Evolutionary conservation across 495 filamentous ascomycete species (phyloP).

Genomic region (Corynascus novoguineensis): DNA sequence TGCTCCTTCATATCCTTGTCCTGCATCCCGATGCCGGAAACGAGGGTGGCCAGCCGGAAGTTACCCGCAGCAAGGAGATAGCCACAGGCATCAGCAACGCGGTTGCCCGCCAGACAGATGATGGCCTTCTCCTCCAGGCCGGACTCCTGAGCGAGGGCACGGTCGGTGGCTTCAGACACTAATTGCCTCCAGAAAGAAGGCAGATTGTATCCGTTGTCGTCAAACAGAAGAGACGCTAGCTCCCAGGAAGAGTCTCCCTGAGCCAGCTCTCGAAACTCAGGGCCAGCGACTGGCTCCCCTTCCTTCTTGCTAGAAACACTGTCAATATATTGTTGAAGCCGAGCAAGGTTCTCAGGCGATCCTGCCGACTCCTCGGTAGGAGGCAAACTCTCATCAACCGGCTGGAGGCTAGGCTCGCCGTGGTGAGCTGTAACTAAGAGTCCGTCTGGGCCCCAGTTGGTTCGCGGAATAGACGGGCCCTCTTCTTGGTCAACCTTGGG

Average conservation of each 20-base stretch:
- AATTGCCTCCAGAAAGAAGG: slow-evolving; percentile 57
- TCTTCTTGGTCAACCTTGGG: slow-evolving; percentile 57
- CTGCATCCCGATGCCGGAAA: slow-evolving; percentile 69
- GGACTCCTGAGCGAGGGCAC: slow-evolving; percentile 44
- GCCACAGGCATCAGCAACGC: slow-evolving; percentile 74
- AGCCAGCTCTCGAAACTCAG: slow-evolving; percentile 22
- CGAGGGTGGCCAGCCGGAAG: slow-evolving; percentile 73
- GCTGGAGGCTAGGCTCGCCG: slow-evolving; percentile 21
- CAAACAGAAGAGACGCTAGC: slow-evolving; percentile 81
- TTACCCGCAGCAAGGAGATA: slow-evolving; percentile 65
- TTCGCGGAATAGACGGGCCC: slow-evolving; percentile 58
- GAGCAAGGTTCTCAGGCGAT: slow-evolving; percentile 16
- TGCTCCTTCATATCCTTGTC: slow-evolving; percentile 68
- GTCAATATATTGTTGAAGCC: slow-evolving; percentile 32
- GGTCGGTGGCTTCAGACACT: slow-evolving; percentile 52
- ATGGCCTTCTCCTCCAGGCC: slow-evolving; percentile 78
- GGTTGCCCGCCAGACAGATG: slow-evolving; percentile 68
- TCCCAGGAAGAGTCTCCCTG: slow-evolving; percentile 66
- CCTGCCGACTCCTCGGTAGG: slow-evolving; percentile 7
- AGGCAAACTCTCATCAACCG: slow-evolving; percentile 17
- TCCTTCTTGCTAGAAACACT: slow-evolving; percentile 17
- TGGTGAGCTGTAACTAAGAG: slow-evolving; percentile 57
- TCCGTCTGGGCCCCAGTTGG: slow-evolving; percentile 72
- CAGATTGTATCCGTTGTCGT: slow-evolving; percentile 55
- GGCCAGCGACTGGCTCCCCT: slow-evolving; percentile 17